phyloP scores from a whole-genome alignment of 169 alveolate species.

The Plasmodium falciparum region DNA sequence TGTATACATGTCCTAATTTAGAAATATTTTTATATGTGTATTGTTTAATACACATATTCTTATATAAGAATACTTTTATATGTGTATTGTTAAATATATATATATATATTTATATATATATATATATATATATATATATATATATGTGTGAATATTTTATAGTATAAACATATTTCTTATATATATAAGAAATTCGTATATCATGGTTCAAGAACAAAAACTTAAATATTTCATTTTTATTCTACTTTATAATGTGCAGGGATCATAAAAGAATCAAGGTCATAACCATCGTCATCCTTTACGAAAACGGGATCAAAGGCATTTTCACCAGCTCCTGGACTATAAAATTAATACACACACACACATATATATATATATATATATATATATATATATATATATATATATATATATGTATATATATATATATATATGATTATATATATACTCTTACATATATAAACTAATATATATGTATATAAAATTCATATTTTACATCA shows the following conservation, averaged over 20 bases:
- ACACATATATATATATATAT: too few species aligned
- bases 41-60: too few species aligned
- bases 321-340: slow-evolving; percentile 73
- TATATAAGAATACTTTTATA: too few species aligned
- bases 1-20: neutral
- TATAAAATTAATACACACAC: neutral
- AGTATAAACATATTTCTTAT: neutral
- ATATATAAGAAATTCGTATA: neutral
- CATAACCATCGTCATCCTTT: slow-evolving; percentile 73
- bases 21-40: neutral
- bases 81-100: too few species aligned
- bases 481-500: neutral
- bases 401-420: neutral
- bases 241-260: slow-evolving; percentile 65
- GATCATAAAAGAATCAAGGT: slow-evolving; percentile 39
- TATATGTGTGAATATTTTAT: too few species aligned
- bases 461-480: neutral
- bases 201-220: neutral
- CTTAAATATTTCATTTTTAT: neutral
- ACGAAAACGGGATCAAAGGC: slow-evolving; percentile 49
- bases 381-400: neutral
- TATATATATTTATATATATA: too few species aligned
- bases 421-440: neutral
- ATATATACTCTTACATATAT: neutral
- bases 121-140: too few species aligned